A percentile compares a stretch with the other conserved stretches of the same genome.
Conservation (phyloP, 139 green algal species). For the Asterochloris sp. region DNA sequence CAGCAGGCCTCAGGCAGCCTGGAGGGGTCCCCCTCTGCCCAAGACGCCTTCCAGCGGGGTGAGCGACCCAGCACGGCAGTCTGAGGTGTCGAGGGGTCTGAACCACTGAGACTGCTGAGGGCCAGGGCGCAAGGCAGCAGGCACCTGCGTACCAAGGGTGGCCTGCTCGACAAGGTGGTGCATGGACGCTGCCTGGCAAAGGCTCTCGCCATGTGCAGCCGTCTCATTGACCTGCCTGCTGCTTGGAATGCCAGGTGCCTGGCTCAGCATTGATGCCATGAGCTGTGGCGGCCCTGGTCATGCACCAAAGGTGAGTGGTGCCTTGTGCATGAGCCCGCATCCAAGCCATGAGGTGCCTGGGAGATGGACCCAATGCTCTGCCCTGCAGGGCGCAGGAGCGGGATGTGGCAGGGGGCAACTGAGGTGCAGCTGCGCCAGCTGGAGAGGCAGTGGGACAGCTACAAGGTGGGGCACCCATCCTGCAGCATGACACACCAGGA, state of each 20-base stretch:
- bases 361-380: neutral
- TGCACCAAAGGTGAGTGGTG: neutral
- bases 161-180: too few relatives aligned
- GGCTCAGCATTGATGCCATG: neutral
- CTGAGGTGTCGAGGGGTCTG: neutral
- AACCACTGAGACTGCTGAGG: neutral
- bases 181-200: neutral
- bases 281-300: neutral
- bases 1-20: neutral
- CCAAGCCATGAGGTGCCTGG: neutral
- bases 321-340: neutral
- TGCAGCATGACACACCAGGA: neutral
- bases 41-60: slow-evolving; percentile 13
- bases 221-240: neutral
- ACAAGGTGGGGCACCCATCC: neutral
- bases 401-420: slow-evolving; percentile 15
- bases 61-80: too few relatives aligned
- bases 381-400: slow-evolving; percentile 4
- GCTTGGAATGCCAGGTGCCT: too few relatives aligned
- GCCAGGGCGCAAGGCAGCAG: neutral
- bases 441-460: slow-evolving; percentile 16
- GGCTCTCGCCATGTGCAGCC: neutral
- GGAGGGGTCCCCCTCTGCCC: slow-evolving; percentile 1
- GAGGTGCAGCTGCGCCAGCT: slow-evolving; percentile 12
- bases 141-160: neutral